phyloP scores from a whole-genome alignment of 441 rosid species.

The Mallotus japonicus region DNA sequence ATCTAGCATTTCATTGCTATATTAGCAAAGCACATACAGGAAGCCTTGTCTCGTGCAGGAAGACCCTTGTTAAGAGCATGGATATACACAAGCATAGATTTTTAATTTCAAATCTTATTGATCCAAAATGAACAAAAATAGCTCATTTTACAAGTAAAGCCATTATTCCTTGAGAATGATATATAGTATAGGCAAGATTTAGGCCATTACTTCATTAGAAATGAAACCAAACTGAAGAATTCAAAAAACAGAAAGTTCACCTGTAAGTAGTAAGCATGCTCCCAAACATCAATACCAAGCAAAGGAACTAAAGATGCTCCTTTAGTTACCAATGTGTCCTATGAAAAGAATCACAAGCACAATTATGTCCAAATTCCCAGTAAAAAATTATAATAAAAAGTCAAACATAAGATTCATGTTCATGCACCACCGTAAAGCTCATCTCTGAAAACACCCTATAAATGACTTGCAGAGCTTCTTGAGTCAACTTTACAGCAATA shows the following conservation, averaged over 20 bases:
- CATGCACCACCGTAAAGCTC: too few relatives aligned
- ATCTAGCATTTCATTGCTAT: not conserved
- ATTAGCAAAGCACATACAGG: not conserved
- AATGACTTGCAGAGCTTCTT: too few relatives aligned
- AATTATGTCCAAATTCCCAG: too few relatives aligned
- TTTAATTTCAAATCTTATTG: not conserved
- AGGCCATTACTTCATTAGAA: not conserved
- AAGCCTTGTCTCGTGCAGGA: not conserved
- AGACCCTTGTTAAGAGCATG: not conserved
- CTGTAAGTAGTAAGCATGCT: constrained; percentile 98
- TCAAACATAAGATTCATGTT: too few relatives aligned
- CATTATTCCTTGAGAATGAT: not conserved
- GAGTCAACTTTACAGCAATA: not conserved
- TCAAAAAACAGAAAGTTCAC: constrained; percentile 32
- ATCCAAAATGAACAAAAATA: not conserved
- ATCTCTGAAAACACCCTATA: too few relatives aligned
- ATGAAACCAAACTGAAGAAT: not conserved
- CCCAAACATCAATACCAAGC: constrained; percentile 98
- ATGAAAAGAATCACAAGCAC: constrained; percentile 23
- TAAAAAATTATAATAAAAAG: too few relatives aligned
- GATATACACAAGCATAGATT: not conserved
- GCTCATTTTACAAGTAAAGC: not conserved
- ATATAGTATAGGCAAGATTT: not conserved
- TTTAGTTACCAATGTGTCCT: constrained; percentile 92
- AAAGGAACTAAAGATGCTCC: constrained; percentile 73